Evolutionary conservation across 31 red algal species (phyloP), one percentile per base, ranked within the genome.

Genomic region (Endocladia muricata): DNA sequence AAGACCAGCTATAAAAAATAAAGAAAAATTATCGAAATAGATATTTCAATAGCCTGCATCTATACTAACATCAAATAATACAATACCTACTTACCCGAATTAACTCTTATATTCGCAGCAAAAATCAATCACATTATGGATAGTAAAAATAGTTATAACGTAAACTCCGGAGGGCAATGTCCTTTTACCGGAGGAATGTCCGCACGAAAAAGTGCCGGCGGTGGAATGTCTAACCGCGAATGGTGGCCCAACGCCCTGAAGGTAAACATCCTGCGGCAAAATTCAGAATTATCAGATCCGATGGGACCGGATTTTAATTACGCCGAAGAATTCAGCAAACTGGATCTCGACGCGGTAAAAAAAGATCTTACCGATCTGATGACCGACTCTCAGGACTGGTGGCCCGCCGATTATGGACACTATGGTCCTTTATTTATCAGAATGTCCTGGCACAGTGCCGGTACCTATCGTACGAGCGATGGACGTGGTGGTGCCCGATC

Each of bases 221-320:
- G 11, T 19, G 44, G 44, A 51, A 51, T 13, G 19, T n/a, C 59
- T 9, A 11, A n/a, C 26, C 9, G 23, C 28, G 59, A 71, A 11
- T 71, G 67, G 67, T 71, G 67, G 67, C 67, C 67, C 9, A 51
- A 71, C 9, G 35, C 13, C 17, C 67, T 71, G 13, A 43, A 51
- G 36, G 36, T 71, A 22, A 13, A 42, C 43, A 15, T 71, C 13
- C 67, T 71, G 7, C 67, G 51, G 9, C 67, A 71, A 71, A 9
- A 71, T 37, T 52, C 67, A 8, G 35, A 22, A 7, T 7, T 13
- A 29, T 22, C 36, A 8, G 51, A 71, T 26, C 67, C 67, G 39
- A 19, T 71, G 17, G 67, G 35, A 9, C 13, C 9, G 11, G 67
- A 51, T 13, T 71, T 71, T 29, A 29, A 71, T 52, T 71, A 71